Conservation (phyloP, 2,329 filamentous ascomycete genomes). For the Alternaria metachromatica region DNA sequence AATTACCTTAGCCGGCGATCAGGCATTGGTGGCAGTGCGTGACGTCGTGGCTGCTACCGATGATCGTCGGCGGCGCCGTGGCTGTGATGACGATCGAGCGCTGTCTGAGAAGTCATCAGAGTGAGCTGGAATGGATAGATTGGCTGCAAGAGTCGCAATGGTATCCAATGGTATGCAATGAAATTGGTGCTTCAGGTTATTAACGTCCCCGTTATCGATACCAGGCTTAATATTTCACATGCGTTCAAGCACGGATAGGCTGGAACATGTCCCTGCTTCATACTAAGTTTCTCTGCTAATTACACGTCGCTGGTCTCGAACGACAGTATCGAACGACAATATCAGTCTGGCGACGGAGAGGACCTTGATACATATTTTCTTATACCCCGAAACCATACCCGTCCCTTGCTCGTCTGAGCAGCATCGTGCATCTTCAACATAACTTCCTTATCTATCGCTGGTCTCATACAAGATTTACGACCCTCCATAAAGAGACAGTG, state of each 20-base stretch:
- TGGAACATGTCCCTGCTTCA: neutral
- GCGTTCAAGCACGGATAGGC: neutral
- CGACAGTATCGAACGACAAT: too few species aligned
- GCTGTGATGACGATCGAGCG: neutral
- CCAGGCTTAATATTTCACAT: neutral
- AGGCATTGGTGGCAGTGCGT: neutral
- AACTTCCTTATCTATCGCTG: neutral
- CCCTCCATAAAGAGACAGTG: neutral
- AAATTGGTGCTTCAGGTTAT: neutral
- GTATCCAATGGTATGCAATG: too few species aligned
- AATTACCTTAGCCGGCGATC: constrained; percentile 1
- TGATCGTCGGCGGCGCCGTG: neutral
- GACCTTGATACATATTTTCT: neutral
- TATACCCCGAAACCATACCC: neutral
- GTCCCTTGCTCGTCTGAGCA: neutral
- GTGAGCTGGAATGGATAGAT: neutral
- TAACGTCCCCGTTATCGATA: neutral
- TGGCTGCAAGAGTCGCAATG: neutral
- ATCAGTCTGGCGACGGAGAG: too few species aligned
- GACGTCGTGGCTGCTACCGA: constrained; percentile 1
- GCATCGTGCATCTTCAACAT: neutral
- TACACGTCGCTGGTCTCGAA: neutral
- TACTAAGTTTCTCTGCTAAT: neutral
- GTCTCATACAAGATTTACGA: neutral
- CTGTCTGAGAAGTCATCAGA: neutral